Base-by-base conservation (phyloP, 2,329 filamentous ascomycete genomes). In the Aspergillus novofumigatus region DNA sequence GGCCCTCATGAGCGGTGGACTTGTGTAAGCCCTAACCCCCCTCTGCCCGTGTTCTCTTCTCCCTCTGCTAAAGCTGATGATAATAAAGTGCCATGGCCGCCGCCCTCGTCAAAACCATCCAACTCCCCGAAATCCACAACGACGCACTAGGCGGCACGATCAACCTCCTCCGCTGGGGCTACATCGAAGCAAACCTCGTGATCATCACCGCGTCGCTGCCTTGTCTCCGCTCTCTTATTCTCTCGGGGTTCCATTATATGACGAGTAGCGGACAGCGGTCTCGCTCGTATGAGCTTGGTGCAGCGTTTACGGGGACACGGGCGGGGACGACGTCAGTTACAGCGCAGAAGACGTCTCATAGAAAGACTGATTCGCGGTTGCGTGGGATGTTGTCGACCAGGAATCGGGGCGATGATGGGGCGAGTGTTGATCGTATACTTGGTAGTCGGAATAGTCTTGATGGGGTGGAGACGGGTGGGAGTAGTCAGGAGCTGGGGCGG, bases 171-270 rank as follows among this genome's bases (percentile, higher is more conserved):
- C 67, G 67, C 8, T 71, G 69, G 69, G 49, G 66, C 6, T 67
- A 63, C 29, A 65, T 69, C 7, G 69, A 72, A 55, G 65, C 62
- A 10, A 65, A 70, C 29, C 48, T 72, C 8, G 65, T 72, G 6
- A 70, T 72, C 17, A 64, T 71, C 25, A 71, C 69, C 1, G 63
- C 68, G 1, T 72, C 68, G 0, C 60, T 72, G 4, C 68, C 70
- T 1, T 67, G 64, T 14, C 58, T 72, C 6, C 64, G 68, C 17
- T 67, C 67, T 0, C 50, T 71, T 21, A 20, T 53, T 2, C 35
- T 59, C 10, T 54, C 55, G 4, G 41, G 41, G 3, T 44, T 44
- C 10, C 41, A 21, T 2, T 44, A 20, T 21, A 44, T 44, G 41
- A 21, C 21, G n/a, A 44, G 41, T 21, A 44, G 41, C 41, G 41